phyloP scores from a whole-genome alignment of 495 filamentous ascomycete genomes.

The Lasiosphaeriaceae sp. region DNA sequence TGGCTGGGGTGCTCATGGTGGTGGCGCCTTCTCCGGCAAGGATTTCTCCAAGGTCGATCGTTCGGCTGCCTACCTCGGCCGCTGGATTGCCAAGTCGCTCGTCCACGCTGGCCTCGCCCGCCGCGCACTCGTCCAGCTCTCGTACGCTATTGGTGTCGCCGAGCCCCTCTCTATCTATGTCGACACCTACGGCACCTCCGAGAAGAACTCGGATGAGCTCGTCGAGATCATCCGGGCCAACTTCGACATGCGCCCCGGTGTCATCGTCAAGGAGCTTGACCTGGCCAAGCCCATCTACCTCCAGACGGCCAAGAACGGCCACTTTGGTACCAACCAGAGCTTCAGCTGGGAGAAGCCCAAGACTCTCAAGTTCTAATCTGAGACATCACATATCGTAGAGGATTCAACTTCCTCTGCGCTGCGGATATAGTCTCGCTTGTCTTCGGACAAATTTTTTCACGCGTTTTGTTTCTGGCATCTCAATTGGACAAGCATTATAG shows the following conservation, averaged over 20 bases:
- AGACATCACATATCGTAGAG: slow-evolving; percentile 25
- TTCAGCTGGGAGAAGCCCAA: slow-evolving; percentile 99
- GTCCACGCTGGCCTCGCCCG: slow-evolving; percentile 83
- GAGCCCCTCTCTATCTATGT: slow-evolving; percentile 93
- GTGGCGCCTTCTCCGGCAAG: slow-evolving; percentile 99
- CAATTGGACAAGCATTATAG: slow-evolving; percentile 27
- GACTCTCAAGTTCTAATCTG: slow-evolving; percentile 75
- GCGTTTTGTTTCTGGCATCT: slow-evolving; percentile 20
- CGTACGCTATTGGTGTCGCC: slow-evolving; percentile 97
- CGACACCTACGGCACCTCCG: slow-evolving; percentile 78
- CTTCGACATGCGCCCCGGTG: slow-evolving; percentile 95
- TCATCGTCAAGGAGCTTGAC: slow-evolving; percentile 97
- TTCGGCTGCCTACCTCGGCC: slow-evolving; percentile 92
- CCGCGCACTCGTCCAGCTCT: slow-evolving; percentile 92
- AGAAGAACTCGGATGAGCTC: slow-evolving; percentile 70
- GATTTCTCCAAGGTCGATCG: slow-evolving; percentile 99
- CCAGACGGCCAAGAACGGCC: slow-evolving; percentile 98
- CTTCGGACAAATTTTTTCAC: slow-evolving; percentile 18
- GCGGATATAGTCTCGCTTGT: slow-evolving; percentile 25
- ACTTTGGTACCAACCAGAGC: slow-evolving; percentile 94
- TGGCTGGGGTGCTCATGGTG: slow-evolving; percentile 99
- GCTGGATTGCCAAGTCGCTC: slow-evolving; percentile 98
- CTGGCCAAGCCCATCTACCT: slow-evolving; percentile 94
- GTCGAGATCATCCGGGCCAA: slow-evolving; percentile 90
- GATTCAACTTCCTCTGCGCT: slow-evolving; percentile 35